Evolutionary conservation across 176 grass and related monocot genomes (phyloP), one percentile per base, ranked within the genome.

Genomic region (Carex parvula): DNA sequence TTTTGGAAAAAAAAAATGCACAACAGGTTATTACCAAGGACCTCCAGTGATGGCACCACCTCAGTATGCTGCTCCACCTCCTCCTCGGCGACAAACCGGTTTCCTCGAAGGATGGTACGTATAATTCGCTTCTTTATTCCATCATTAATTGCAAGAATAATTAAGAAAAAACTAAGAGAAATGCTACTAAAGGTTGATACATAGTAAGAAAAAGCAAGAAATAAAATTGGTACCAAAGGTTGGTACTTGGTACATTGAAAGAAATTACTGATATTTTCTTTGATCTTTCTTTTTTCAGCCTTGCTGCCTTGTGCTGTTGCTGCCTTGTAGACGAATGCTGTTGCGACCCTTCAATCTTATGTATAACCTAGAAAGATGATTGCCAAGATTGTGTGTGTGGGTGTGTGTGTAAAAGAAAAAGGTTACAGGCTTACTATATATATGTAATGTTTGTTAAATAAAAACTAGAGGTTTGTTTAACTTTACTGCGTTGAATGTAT

Each of bases 41-140:
- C 92, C 92, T 56, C 92, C 90, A 54, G 92, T 94, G 87, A 94
- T 94, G 95, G 91, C 89, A 62, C 92, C 95, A 59, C 95, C 95
- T 53, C 95, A 91, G 85, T 94, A 97, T 73, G 88, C 89, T 22
- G 70, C 84, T 79, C 62, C 88, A 21, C 94, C 90, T 6, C 91
- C 94, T 18, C 84, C 91, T 3, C 75, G 30, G 15, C 22, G 80
- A 32, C 6, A 86, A 57, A 54, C 72, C 10, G 84, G 92, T 12
- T 94, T 94, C 80, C 88, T 97, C 3, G 92, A 92, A 84, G 94
- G 94, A 58, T 97, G 94, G 94, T 97, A 84, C 13, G 82, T 16
- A 20, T 26, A 26, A 26, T 24, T 42, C 3, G 0, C 53, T 22
- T 29, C 67, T 58, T 60, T 60, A 5, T 12, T 22, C 29, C 18